These are phyloP conservation scores for Vickermania spadyakhi DNA, from an alignment of 208 protist species.

Conservation along the genomic window DNA sequence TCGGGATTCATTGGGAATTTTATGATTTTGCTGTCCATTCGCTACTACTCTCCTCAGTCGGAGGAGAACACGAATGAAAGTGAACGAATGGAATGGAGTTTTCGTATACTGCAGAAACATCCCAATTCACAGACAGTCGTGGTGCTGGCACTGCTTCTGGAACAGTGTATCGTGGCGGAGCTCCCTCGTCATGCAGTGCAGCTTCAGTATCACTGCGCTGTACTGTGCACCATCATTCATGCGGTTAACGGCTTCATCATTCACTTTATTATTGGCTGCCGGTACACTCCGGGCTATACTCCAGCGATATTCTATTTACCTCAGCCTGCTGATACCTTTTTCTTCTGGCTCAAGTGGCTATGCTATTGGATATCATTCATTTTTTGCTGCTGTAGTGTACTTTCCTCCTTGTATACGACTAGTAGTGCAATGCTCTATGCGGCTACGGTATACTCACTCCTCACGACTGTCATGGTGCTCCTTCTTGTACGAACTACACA, in stretches of 20 bases:
- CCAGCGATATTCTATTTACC: constrained; percentile 11
- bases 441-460: constrained; percentile 14
- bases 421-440: constrained; percentile 6
- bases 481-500: constrained; percentile 46
- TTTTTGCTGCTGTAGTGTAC: constrained; percentile 6
- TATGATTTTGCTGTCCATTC: constrained; percentile 40
- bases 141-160: constrained; percentile 29
- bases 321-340: constrained; percentile 24
- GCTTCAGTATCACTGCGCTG: constrained; percentile 10
- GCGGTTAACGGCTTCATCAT: constrained; percentile 30
- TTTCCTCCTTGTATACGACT: constrained; percentile 11
- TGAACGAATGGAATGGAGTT: not conserved
- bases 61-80: not conserved
- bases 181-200: constrained; percentile 12
- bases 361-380: constrained; percentile 19
- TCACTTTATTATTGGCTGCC: constrained; percentile 34
- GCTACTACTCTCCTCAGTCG: constrained; percentile 26
- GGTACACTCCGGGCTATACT: constrained; percentile 22
- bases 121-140: constrained; percentile 57
- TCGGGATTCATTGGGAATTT: constrained; percentile 42
- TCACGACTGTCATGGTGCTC: constrained; percentile 23
- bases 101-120: not conserved
- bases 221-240: constrained; percentile 30
- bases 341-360: constrained; percentile 21
- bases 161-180: constrained; percentile 24